These are phyloP conservation scores for Thamnidium elegans DNA, from an alignment of 192 early-diverging fungal species.

Conservation along the genomic window DNA sequence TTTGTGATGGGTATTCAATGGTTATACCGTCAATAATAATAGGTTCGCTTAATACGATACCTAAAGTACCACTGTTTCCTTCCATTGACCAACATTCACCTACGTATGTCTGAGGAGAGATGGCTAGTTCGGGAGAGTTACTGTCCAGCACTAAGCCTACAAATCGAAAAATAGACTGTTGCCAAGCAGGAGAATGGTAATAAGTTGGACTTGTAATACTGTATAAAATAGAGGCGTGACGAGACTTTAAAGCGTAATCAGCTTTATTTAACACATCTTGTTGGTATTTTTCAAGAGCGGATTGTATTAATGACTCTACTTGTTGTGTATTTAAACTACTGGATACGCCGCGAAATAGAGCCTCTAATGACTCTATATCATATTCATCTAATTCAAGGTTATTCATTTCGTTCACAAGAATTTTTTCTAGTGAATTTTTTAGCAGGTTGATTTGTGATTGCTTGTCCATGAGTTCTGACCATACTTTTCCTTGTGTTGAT, in stretches of 20 bases:
- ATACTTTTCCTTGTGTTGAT: too few relatives aligned
- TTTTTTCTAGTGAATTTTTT: too few relatives aligned
- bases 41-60: constrained; percentile 53
- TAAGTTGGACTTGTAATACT: not conserved
- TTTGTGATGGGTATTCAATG: constrained; percentile 60
- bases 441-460: too few relatives aligned
- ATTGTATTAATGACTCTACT: not conserved
- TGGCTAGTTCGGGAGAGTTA: constrained; percentile 35
- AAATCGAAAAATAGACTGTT: not conserved
- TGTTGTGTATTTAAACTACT: too few relatives aligned
- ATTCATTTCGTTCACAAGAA: too few relatives aligned
- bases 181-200: not conserved
- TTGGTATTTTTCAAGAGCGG: not conserved
- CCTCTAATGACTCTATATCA: too few relatives aligned
- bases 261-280: not conserved
- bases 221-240: not conserved
- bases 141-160: not conserved
- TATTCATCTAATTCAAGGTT: too few relatives aligned
- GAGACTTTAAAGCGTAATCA: not conserved
- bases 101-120: constrained; percentile 47
- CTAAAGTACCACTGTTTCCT: constrained; percentile 59
- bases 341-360: too few relatives aligned
- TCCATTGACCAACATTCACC: constrained; percentile 78
- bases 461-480: too few relatives aligned
- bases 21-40: constrained; percentile 59